These are phyloP conservation scores for Neodidymelliopsis sp. DNA, from an alignment of 2,329 filamentous ascomycete genomes.

Conservation along the genomic window DNA sequence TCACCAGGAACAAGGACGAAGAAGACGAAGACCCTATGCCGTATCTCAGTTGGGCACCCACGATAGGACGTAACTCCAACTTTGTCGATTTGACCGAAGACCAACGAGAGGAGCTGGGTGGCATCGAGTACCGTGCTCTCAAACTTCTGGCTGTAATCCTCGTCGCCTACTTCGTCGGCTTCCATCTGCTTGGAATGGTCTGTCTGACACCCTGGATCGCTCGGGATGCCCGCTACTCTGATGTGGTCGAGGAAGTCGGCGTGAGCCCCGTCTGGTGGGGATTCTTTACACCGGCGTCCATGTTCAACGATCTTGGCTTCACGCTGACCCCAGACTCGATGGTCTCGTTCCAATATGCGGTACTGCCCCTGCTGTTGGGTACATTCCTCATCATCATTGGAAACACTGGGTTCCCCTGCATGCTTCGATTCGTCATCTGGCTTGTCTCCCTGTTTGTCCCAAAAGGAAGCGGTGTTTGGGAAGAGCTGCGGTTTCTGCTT, in stretches of 20 bases:
- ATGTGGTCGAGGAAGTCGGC: constrained; percentile 66
- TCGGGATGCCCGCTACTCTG: constrained; percentile 64
- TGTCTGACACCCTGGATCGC: constrained; percentile 83
- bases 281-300: constrained; percentile 84
- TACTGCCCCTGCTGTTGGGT: constrained; percentile 78
- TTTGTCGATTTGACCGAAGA: constrained; percentile 89
- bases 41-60: constrained; percentile 94
- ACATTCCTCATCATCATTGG: constrained; percentile 91
- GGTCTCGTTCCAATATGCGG: constrained; percentile 81
- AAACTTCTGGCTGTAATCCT: constrained; percentile 85
- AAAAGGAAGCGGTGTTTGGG: constrained; percentile 75
- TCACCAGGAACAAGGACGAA: constrained; percentile 63
- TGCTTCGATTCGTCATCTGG: constrained; percentile 96
- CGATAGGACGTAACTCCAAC: constrained; percentile 89
- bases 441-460: constrained; percentile 71
- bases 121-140: constrained; percentile 92
- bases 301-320: constrained; percentile 95
- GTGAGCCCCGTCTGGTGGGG: constrained; percentile 85
- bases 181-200: constrained; percentile 77
- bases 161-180: constrained; percentile 80
- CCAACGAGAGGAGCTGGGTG: constrained; percentile 92
- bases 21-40: constrained; percentile 68
- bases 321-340: constrained; percentile 94
- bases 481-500: constrained; percentile 88
- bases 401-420: constrained; percentile 93